Percentiles rank a stretch among this genome's conserved stretches.
phyloP scores from a whole-genome alignment of 2,329 filamentous ascomycete genomes.

The Ascochyta rabiei region DNA sequence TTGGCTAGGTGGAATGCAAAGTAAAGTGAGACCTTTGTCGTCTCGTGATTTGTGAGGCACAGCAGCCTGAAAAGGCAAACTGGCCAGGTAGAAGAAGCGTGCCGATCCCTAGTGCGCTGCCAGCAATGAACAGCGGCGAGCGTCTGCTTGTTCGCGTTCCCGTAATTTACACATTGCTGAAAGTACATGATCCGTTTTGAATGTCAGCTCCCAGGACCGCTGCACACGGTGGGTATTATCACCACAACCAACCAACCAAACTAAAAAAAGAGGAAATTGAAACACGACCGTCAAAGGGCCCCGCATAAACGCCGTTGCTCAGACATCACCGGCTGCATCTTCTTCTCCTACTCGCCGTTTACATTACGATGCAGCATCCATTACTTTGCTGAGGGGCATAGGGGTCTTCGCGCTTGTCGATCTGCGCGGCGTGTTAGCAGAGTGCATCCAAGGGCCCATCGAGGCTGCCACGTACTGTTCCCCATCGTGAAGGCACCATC shows the following conservation, averaged over 20 bases:
- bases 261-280: conserved; percentile 39
- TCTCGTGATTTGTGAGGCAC: conserved; percentile 36
- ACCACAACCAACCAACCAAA: conserved; percentile 34
- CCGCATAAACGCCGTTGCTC: conserved; percentile 48
- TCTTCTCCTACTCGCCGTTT: conserved; percentile 41
- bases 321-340: conserved; percentile 43
- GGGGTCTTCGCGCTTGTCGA: conserved; percentile 96
- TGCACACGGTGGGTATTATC: conserved; percentile 48
- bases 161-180: conserved; percentile 51
- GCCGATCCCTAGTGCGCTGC: conserved; percentile 36
- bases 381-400: conserved; percentile 93
- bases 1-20: conserved; percentile 5
- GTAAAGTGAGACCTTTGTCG: conserved; percentile 31
- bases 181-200: conserved; percentile 42
- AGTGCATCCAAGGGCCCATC: not conserved
- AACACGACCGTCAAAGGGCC: conserved; percentile 46
- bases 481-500: conserved; percentile 98
- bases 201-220: conserved; percentile 39
- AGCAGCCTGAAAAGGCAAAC: conserved; percentile 29
- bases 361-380: conserved; percentile 97
- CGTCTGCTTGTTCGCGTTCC: conserved; percentile 28
- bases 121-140: conserved; percentile 34
- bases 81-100: conserved; percentile 28
- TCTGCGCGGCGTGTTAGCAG: conserved; percentile 54
- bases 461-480: conserved; percentile 62